Base-by-base conservation (phyloP, 2,329 filamentous ascomycete species). In the Beauveria sp. region DNA sequence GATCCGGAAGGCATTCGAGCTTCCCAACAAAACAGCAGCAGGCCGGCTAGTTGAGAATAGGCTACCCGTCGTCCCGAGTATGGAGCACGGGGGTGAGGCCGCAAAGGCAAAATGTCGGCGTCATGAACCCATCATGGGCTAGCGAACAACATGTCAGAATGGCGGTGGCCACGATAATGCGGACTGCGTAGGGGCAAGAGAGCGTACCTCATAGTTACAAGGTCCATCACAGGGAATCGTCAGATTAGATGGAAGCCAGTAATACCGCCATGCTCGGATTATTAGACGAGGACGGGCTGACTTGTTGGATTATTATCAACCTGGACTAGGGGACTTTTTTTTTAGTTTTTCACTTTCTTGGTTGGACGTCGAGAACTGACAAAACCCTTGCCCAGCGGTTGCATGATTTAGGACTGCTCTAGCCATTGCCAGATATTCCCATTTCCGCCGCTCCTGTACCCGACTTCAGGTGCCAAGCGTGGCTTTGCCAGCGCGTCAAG, bases 81-180 rank as follows among this genome's bases (percentile, higher is more conserved):
- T 16, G 47, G 24, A 34, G 12, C 30, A 12, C 20, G 1, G 45
- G 20, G 20, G 26, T 7, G 26, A 47, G 53, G 18, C 2, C 38
- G 38, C 22, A 47, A 49, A 43, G 52, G 34, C 38, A 28, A 28
- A 58, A 58, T 58, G 55, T 49, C 28, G 55, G 55, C 55, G 55
- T 50, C 55, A 58, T 58, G 34, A 40, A 46, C 45, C 55, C 55
- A 58, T 58, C 38, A 55, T 54, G 38, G 20, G 40, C 53, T 30
- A 28, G 51, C 51, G 34, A 43, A 54, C 3, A 34, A 34, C 30
- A 34, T 34, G 30, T 34, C 30, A 34, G 30, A 34, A 34, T 34
- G 30, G 30, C 30, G 30, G 30, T 34, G 30, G 30, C 30, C 30
- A 34, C 30, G 30, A 34, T 34, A 34, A 34, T 34, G 30, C 10